phyloP scores from a whole-genome alignment of 192 early-diverging fungal species.

The Chytriomyces hyalinus region DNA sequence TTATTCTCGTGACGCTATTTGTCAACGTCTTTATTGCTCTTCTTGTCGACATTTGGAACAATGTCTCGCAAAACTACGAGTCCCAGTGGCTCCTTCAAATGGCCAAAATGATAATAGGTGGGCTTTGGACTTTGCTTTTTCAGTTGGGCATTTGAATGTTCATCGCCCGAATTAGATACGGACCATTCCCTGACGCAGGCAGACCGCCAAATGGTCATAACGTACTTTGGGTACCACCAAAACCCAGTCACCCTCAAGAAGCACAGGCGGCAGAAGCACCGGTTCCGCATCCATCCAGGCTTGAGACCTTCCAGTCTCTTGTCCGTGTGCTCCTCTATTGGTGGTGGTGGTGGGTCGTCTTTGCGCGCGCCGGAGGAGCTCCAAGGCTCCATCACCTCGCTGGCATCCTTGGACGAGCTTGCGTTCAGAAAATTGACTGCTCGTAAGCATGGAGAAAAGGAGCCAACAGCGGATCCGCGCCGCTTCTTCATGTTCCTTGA shows the following conservation, averaged over 20 bases:
- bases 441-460: background rate
- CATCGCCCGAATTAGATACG: background rate
- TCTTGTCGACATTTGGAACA: conserved; percentile 19
- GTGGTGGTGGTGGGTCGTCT: too few relatives aligned
- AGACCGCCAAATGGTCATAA: background rate
- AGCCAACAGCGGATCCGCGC: background rate
- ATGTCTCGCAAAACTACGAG: conserved; percentile 19
- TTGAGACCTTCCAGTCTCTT: background rate
- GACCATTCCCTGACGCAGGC: background rate
- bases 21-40: conserved; percentile 23
- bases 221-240: conserved; percentile 21
- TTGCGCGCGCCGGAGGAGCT: background rate
- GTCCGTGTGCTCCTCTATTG: too few relatives aligned
- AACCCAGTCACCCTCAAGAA: conserved; percentile 16
- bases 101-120: conserved; percentile 14
- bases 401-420: background rate
- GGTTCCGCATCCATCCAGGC: background rate
- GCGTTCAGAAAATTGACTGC: background rate
- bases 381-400: background rate
- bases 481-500: conserved; percentile 27
- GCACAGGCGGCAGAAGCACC: background rate
- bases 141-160: background rate
- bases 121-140: background rate
- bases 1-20: conserved; percentile 1
- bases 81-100: conserved; percentile 27